Conservation (phyloP, 129 eudicot genomes). For the Smallanthus sonchifolius region DNA sequence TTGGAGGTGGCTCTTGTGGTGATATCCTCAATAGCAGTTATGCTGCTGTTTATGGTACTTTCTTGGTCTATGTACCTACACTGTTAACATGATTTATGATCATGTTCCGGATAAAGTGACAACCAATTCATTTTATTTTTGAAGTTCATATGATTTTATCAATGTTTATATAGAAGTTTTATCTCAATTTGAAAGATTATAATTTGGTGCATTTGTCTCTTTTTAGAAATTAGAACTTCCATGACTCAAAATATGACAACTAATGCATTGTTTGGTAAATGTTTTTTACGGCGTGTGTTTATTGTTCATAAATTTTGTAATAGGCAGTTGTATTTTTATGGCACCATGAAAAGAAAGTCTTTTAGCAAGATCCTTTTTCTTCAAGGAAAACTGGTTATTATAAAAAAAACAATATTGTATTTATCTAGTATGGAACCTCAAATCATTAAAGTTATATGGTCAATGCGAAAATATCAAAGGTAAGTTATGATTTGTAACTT, state of each 20-base stretch:
- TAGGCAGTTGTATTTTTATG: background rate
- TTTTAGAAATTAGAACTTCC: background rate
- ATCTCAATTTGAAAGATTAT: background rate
- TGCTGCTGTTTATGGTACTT: conserved; percentile 69
- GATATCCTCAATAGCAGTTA: conserved; percentile 76
- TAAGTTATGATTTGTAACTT: background rate
- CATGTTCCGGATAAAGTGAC: background rate
- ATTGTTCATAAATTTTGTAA: background rate
- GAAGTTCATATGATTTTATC: background rate
- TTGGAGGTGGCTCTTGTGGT: conserved; percentile 67
- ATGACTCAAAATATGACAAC: background rate
- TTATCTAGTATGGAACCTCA: background rate
- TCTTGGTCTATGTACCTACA: background rate
- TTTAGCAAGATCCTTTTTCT: background rate
- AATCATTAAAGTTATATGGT: background rate
- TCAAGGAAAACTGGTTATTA: background rate
- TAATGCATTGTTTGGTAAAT: conserved; percentile 1
- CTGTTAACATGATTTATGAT: background rate
- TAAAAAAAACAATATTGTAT: background rate
- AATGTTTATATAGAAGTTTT: background rate
- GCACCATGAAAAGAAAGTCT: background rate
- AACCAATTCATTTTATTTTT: background rate
- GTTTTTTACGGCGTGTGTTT: background rate
- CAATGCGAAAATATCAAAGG: background rate
- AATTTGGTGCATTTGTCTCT: background rate